A percentile compares a stretch with the other conserved stretches of the same genome.
Evolutionary conservation across 2,329 filamentous ascomycete species (phyloP).

Genomic region (Macrophomina pseudophaseolina): DNA sequence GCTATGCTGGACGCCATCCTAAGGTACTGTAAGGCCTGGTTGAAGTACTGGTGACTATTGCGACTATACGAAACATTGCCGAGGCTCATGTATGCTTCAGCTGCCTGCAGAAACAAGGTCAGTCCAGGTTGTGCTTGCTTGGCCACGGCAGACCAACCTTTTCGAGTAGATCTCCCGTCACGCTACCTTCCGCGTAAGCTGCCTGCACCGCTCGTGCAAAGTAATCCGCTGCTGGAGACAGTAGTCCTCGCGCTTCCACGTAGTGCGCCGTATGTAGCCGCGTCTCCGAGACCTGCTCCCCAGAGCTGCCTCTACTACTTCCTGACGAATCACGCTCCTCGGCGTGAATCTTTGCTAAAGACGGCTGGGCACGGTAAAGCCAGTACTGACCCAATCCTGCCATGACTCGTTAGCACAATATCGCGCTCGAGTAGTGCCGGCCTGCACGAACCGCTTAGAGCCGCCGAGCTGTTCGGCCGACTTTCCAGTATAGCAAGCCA

Average conservation of each 20-base stretch:
- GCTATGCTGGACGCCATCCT: constrained; percentile 49
- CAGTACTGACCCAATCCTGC: constrained; percentile 57
- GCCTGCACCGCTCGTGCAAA: constrained; percentile 53
- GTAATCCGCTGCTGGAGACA: constrained; percentile 60
- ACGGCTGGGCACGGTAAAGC: constrained; percentile 57
- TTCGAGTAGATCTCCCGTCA: constrained; percentile 52
- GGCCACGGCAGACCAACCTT: constrained; percentile 41
- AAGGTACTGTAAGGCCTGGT: constrained; percentile 53
- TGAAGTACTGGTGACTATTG: constrained; percentile 52
- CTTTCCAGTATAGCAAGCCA: constrained; percentile 53
- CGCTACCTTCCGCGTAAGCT: constrained; percentile 45
- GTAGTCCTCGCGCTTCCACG: constrained; percentile 57
- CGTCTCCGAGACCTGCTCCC: constrained; percentile 31
- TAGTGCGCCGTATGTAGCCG: constrained; percentile 50
- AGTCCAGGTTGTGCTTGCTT: constrained; percentile 11
- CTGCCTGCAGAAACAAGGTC: constrained; percentile 44
- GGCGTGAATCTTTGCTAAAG: constrained; percentile 54
- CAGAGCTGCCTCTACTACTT: constrained; percentile 40
- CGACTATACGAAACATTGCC: constrained; percentile 56
- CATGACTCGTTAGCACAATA: constrained; percentile 48
- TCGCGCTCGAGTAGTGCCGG: constrained; percentile 39
- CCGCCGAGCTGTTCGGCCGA: constrained; percentile 50
- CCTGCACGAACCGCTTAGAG: constrained; percentile 45
- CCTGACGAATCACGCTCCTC: constrained; percentile 47
- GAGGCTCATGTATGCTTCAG: constrained; percentile 59